Percentiles rank a stretch among this genome's conserved stretches.
Conservation (phyloP, 495 filamentous ascomycete species). For the Penicillium argentinense region DNA sequence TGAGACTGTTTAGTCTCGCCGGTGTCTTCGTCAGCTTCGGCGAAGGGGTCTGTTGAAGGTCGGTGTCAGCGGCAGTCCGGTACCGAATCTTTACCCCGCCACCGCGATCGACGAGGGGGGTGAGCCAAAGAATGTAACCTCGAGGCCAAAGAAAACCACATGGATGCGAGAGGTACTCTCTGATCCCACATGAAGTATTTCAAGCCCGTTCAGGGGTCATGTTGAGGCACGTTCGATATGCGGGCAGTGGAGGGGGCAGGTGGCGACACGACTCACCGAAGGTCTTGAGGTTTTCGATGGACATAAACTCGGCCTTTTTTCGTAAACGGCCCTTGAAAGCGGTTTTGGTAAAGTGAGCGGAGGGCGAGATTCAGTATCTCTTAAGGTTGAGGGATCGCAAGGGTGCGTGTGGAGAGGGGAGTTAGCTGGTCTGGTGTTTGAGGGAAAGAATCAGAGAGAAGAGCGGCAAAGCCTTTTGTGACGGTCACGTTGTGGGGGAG, state of each 20-base stretch:
- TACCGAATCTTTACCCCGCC: slow-evolving; percentile 40
- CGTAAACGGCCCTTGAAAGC: slow-evolving; percentile 45
- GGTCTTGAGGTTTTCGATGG: slow-evolving; percentile 99
- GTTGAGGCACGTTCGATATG: slow-evolving; percentile 10
- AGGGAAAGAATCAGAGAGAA: slow-evolving; percentile 30
- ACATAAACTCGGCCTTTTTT: slow-evolving; percentile 84
- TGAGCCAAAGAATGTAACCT: slow-evolving; percentile 1
- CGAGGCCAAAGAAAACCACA: not conserved
- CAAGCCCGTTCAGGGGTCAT: not conserved
- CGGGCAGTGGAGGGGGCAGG: slow-evolving; percentile 23
- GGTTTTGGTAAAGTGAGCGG: slow-evolving; percentile 33
- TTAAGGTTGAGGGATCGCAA: slow-evolving; percentile 26
- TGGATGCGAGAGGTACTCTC: too few relatives aligned
- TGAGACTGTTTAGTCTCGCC: slow-evolving; percentile 90
- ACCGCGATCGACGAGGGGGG: slow-evolving; percentile 10
- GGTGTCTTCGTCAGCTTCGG: slow-evolving; percentile 99
- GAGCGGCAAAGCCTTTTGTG: slow-evolving; percentile 45
- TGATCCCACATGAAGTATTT: too few relatives aligned
- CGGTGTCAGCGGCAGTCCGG: slow-evolving; percentile 38
- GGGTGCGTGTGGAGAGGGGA: slow-evolving; percentile 19
- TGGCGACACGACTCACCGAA: slow-evolving; percentile 72
- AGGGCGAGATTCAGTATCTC: slow-evolving; percentile 42
- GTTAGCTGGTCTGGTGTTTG: slow-evolving; percentile 21
- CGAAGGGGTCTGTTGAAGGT: slow-evolving; percentile 87
- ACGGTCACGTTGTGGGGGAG: slow-evolving; percentile 36